A percentile compares a stretch with the other conserved stretches of the same genome.
Evolutionary conservation across 1,139 yeast genomes (phyloP).

Genomic region (Kodamaea arcana): DNA sequence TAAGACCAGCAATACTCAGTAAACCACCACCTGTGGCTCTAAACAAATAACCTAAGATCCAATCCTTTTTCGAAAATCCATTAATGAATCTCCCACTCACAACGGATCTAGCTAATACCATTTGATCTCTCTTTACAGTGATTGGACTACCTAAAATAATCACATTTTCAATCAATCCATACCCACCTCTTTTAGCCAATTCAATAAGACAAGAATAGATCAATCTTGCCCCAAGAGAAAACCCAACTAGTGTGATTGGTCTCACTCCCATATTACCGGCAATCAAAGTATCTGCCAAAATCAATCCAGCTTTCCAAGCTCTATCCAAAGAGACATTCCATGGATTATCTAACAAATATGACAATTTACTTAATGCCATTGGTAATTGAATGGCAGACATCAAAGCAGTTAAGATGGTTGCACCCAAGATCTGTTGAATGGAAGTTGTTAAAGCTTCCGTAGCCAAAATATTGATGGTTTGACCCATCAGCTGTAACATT

Average conservation of each 20-base stretch:
- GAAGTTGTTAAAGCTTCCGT: slow-evolving; percentile 91
- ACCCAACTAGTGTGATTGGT: slow-evolving; percentile 90
- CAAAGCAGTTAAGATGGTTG: slow-evolving; percentile 83
- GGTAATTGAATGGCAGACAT: slow-evolving; percentile 97
- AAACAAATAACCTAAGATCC: slow-evolving; percentile 94
- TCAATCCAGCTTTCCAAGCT: slow-evolving; percentile 94
- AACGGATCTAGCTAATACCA: slow-evolving; percentile 75
- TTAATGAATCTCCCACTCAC: slow-evolving; percentile 89
- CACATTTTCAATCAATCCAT: slow-evolving; percentile 86
- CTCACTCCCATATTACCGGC: slow-evolving; percentile 87
- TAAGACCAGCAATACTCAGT: slow-evolving; percentile 83
- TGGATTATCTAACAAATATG: slow-evolving; percentile 91
- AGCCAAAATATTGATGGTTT: slow-evolving; percentile 88
- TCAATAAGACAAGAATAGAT: slow-evolving; percentile 88
- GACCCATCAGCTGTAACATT: slow-evolving; percentile 93
- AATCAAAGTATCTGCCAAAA: slow-evolving; percentile 85
- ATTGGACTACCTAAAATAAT: slow-evolving; percentile 86
- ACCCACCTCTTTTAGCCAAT: slow-evolving; percentile 80
- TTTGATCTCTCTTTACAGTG: slow-evolving; percentile 72
- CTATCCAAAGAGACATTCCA: slow-evolving; percentile 97
- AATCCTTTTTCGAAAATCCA: slow-evolving; percentile 88
- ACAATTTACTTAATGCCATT: slow-evolving; percentile 81
- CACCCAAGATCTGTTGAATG: slow-evolving; percentile 91
- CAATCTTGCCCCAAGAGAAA: slow-evolving; percentile 89
- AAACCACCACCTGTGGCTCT: slow-evolving; percentile 96